Evolutionary conservation across 2,329 filamentous ascomycete species (phyloP).

Genomic region (Claviceps cyperi): DNA sequence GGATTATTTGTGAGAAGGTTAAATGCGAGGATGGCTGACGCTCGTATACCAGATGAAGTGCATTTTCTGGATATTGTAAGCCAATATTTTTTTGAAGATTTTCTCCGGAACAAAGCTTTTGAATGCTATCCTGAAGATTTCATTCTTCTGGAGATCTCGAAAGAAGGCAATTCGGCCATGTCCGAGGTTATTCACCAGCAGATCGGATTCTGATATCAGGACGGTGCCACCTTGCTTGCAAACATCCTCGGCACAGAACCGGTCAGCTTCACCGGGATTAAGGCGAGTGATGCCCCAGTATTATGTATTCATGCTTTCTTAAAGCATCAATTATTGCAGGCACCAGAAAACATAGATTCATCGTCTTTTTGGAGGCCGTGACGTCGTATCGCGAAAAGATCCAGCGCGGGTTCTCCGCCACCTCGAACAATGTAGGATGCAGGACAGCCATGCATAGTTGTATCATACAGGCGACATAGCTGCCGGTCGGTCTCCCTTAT

Average conservation of each 20-base stretch:
- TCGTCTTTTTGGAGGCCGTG: conserved; percentile 17
- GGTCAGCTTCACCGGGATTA: conserved; percentile 75
- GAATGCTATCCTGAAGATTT: conserved; percentile 12
- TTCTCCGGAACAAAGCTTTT: conserved; percentile 18
- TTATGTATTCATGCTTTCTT: conserved; percentile 20
- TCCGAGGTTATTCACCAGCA: conserved; percentile 61
- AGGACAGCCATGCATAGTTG: conserved; percentile 15
- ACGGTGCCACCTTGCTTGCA: conserved; percentile 39
- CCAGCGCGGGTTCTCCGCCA: conserved; percentile 5
- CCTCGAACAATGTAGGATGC: conserved; percentile 8
- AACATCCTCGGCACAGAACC: conserved; percentile 57
- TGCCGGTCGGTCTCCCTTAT: conserved; percentile 42
- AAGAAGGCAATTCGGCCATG: conserved; percentile 54
- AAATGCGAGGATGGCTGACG: conserved; percentile 14
- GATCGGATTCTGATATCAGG: conserved; percentile 76
- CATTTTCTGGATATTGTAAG: conserved; percentile 16
- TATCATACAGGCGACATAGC: conserved; percentile 32
- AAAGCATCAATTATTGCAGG: conserved; percentile 63
- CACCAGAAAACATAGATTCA: conserved; percentile 58
- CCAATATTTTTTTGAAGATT: conserved; percentile 29
- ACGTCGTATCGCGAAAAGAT: conserved; percentile 14
- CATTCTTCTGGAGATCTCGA: conserved; percentile 38
- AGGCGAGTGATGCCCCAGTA: conserved; percentile 35
- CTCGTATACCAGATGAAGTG: conserved; percentile 23
- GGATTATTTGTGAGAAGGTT: conserved; percentile 17